phyloP scores from a whole-genome alignment of 495 filamentous ascomycete species.

The Aspergillus funiculosus region DNA sequence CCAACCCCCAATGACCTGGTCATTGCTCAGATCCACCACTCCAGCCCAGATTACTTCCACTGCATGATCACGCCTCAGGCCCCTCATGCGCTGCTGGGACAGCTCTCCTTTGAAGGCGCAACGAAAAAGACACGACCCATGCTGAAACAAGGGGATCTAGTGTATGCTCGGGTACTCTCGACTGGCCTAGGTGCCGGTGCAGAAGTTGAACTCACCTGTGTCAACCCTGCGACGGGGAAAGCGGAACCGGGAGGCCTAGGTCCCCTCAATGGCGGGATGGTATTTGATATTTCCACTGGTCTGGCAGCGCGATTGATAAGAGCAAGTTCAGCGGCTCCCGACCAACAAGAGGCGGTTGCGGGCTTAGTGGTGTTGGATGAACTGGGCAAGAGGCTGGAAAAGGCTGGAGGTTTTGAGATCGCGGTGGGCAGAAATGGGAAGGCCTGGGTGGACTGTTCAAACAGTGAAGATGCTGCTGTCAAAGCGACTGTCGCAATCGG shows the following conservation, averaged over 20 bases:
- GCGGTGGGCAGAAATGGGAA: conserved; percentile 91
- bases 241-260: conserved; percentile 83
- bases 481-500: conserved; percentile 70
- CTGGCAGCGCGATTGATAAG: conserved; percentile 69
- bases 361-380: conserved; percentile 72
- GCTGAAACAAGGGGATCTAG: conserved; percentile 63
- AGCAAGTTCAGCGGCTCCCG: conserved; percentile 48
- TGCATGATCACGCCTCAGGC: conserved; percentile 65
- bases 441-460: conserved; percentile 74
- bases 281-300: conserved; percentile 72
- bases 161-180: conserved; percentile 75
- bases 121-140: conserved; percentile 87
- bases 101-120: conserved; percentile 85
- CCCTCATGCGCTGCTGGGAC: conserved; percentile 67
- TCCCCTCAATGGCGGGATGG: conserved; percentile 78
- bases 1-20: conserved; percentile 74
- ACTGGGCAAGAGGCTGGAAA: conserved; percentile 67
- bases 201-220: conserved; percentile 86
- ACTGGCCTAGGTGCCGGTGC: conserved; percentile 67
- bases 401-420: conserved; percentile 70
- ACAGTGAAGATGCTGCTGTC: conserved; percentile 51
- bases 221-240: conserved; percentile 79
- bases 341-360: conserved; percentile 54
- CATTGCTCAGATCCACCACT: conserved; percentile 75
- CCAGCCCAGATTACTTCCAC: conserved; percentile 68